These are phyloP conservation scores for Penicillium italicum DNA, from an alignment of 2,329 filamentous ascomycete genomes.

Conservation along the genomic window DNA sequence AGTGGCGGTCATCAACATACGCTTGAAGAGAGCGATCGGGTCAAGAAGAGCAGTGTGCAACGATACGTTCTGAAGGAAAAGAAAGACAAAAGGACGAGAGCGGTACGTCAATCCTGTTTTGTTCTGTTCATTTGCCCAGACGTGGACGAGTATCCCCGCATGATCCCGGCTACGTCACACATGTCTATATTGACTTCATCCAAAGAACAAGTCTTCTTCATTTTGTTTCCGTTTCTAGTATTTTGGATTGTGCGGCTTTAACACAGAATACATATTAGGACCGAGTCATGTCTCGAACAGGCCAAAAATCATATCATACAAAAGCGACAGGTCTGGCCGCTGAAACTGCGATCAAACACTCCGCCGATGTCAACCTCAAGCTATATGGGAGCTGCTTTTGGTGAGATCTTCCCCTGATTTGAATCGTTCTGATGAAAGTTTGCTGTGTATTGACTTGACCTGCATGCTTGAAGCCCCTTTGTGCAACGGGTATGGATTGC, in stretches of 20 bases:
- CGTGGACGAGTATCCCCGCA: slow-evolving; percentile 11
- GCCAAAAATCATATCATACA: slow-evolving; percentile 66
- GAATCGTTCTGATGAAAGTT: neutral
- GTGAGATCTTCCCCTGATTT: slow-evolving; percentile 42
- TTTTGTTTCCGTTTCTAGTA: neutral
- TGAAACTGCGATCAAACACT: slow-evolving; percentile 65
- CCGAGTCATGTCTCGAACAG: slow-evolving; percentile 47
- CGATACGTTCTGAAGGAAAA: slow-evolving; percentile 62
- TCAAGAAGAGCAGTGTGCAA: slow-evolving; percentile 77
- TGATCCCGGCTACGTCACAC: slow-evolving; percentile 23
- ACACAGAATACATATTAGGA: slow-evolving; percentile 16
- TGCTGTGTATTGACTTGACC: slow-evolving; percentile 2
- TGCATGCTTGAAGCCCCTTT: slow-evolving; percentile 62
- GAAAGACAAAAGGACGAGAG: slow-evolving; percentile 61
- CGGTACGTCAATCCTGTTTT: slow-evolving; percentile 44
- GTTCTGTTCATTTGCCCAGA: slow-evolving; percentile 5
- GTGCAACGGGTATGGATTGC: slow-evolving; percentile 88
- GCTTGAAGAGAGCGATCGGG: slow-evolving; percentile 68
- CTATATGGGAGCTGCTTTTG: slow-evolving; percentile 82
- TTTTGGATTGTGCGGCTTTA: slow-evolving; percentile 10
- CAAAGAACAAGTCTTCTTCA: neutral
- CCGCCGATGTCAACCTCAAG: slow-evolving; percentile 67
- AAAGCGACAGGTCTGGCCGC: slow-evolving; percentile 69
- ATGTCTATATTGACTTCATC: slow-evolving; percentile 1
- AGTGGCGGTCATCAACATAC: slow-evolving; percentile 71